Evolutionary conservation across 2,329 filamentous ascomycete species (phyloP).

Genomic region (Phialophora expanda): DNA sequence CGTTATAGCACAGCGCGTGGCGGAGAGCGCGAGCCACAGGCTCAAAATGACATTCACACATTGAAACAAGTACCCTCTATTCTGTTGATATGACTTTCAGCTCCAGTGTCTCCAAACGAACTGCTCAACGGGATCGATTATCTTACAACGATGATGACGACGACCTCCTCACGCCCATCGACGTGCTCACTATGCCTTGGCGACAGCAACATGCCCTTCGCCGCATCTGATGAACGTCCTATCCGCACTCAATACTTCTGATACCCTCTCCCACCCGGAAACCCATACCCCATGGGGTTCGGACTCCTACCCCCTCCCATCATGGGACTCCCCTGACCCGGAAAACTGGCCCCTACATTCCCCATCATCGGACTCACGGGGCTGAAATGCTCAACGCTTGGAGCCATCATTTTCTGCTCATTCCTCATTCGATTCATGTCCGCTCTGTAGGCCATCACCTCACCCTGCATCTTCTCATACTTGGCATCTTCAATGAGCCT

Average conservation of each 20-base stretch:
- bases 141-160: slow-evolving; percentile 16
- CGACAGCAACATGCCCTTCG: neutral
- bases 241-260: slow-evolving; percentile 28
- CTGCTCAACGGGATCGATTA: slow-evolving; percentile 3
- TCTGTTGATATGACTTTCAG: slow-evolving; percentile 5
- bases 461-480: slow-evolving; percentile 49
- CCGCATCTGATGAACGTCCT: neutral
- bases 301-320: slow-evolving; percentile 27
- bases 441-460: slow-evolving; percentile 43
- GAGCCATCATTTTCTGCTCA: slow-evolving; percentile 30
- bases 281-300: slow-evolving; percentile 24
- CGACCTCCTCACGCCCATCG: neutral
- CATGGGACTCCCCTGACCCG: slow-evolving; percentile 30
- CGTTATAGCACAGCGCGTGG: neutral
- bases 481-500: slow-evolving; percentile 54
- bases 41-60: slow-evolving; percentile 10
- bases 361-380: slow-evolving; percentile 27
- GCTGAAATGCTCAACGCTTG: slow-evolving; percentile 17
- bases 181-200: neutral
- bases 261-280: slow-evolving; percentile 23
- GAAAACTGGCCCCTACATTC: slow-evolving; percentile 25
- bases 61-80: slow-evolving; percentile 3
- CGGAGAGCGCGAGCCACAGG: slow-evolving; percentile 5
- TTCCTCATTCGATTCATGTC: slow-evolving; percentile 36
- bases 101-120: neutral